These are phyloP conservation scores for Aspergillus glaucus DNA, from an alignment of 2,329 filamentous ascomycete species.

Conservation along the genomic window DNA sequence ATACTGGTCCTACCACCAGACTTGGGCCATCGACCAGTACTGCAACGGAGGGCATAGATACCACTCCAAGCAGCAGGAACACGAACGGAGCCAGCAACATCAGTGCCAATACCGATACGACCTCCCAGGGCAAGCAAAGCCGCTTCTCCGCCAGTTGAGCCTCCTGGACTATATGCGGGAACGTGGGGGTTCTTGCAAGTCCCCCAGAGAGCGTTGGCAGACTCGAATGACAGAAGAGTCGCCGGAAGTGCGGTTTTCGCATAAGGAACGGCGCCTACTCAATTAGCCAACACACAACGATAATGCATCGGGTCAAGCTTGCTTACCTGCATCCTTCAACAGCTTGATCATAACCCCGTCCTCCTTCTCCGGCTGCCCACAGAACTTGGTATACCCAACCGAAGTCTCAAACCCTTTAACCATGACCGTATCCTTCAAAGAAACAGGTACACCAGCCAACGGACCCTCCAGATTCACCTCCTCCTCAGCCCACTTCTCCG, in stretches of 20 bases:
- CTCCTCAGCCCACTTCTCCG: slow-evolving; percentile 63
- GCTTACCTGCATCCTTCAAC: slow-evolving; percentile 67
- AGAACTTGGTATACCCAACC: slow-evolving; percentile 71
- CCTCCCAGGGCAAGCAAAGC: slow-evolving; percentile 76
- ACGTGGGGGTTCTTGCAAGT: slow-evolving; percentile 77
- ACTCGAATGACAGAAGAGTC: slow-evolving; percentile 81
- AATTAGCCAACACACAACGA: neutral
- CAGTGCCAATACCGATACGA: slow-evolving; percentile 81
- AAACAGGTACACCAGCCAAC: slow-evolving; percentile 79
- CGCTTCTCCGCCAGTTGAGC: slow-evolving; percentile 78
- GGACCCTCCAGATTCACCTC: slow-evolving; percentile 70
- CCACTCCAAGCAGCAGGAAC: slow-evolving; percentile 84
- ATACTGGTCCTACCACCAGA: slow-evolving; percentile 77
- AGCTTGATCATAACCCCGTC: slow-evolving; percentile 71
- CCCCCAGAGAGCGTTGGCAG: slow-evolving; percentile 74
- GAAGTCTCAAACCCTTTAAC: slow-evolving; percentile 77
- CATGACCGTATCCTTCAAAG: slow-evolving; percentile 70
- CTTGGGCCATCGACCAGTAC: slow-evolving; percentile 86
- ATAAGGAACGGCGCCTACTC: slow-evolving; percentile 71
- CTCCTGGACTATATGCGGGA: slow-evolving; percentile 75
- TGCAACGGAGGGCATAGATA: slow-evolving; percentile 80
- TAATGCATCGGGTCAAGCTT: too few species aligned
- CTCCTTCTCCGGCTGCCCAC: slow-evolving; percentile 56
- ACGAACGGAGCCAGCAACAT: slow-evolving; percentile 84
- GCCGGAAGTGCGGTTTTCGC: slow-evolving; percentile 89